These are phyloP conservation scores for Achaetomium macrosporum DNA, from an alignment of 2,329 filamentous ascomycete genomes.

Conservation along the genomic window DNA sequence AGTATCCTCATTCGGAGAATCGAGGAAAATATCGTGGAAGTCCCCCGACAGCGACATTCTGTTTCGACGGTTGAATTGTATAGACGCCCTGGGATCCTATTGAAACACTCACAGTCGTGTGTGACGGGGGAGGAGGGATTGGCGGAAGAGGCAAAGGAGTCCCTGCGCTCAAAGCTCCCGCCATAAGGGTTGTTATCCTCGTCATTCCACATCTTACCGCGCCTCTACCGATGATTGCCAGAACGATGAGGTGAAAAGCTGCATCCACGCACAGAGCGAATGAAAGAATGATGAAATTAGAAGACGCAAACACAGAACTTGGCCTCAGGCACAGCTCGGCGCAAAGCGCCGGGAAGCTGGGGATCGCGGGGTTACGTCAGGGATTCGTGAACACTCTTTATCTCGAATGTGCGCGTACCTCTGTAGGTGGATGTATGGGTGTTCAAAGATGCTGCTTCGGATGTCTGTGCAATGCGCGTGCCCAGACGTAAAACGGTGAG, in stretches of 20 bases:
- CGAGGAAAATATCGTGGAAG: slow-evolving; percentile 27
- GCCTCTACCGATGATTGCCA: not conserved
- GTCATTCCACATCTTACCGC: slow-evolving; percentile 83
- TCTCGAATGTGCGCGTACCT: not conserved
- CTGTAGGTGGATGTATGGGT: not conserved
- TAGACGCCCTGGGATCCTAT: not conserved
- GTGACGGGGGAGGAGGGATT: slow-evolving; percentile 58
- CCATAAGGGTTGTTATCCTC: slow-evolving; percentile 98
- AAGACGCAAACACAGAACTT: not conserved
- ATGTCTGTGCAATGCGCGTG: not conserved
- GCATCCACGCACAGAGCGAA: slow-evolving; percentile 1
- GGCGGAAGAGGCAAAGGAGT: slow-evolving; percentile 65
- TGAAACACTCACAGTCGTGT: slow-evolving; percentile 49
- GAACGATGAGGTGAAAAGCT: slow-evolving; percentile 1
- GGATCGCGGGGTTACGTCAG: slow-evolving; percentile 7
- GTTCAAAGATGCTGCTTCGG: not conserved
- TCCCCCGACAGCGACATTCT: slow-evolving; percentile 7
- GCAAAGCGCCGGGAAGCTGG: not conserved
- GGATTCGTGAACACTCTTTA: not conserved
- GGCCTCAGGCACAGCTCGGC: not conserved
- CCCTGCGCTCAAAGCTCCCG: slow-evolving; percentile 78
- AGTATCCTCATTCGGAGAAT: slow-evolving; percentile 33
- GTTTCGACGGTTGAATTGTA: not conserved
- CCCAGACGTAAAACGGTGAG: not conserved
- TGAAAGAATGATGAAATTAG: not conserved